Conservation (phyloP, 2,329 filamentous ascomycete genomes). For the Plenodomus lindquistii region DNA sequence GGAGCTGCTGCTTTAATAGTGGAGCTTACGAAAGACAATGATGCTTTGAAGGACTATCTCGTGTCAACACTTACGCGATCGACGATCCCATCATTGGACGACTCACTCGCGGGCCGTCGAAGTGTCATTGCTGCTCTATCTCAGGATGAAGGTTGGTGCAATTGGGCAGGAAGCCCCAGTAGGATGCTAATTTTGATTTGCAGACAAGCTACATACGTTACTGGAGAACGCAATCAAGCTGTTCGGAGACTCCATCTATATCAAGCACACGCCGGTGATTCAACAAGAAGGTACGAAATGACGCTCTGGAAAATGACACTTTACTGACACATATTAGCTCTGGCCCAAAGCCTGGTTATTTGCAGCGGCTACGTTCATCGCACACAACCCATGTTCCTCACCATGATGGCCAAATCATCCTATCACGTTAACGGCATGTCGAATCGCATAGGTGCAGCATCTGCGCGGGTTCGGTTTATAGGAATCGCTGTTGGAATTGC, state of each 20-base stretch:
- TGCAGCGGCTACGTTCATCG: slow-evolving; percentile 76
- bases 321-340: slow-evolving; percentile 58
- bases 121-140: slow-evolving; percentile 48
- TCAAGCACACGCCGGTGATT: slow-evolving; percentile 79
- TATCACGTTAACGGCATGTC: slow-evolving; percentile 79
- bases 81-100: slow-evolving; percentile 28
- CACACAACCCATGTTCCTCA: slow-evolving; percentile 66
- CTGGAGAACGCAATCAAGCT: slow-evolving; percentile 71
- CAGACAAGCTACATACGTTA: slow-evolving; percentile 56
- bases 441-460: slow-evolving; percentile 79
- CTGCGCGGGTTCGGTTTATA: slow-evolving; percentile 74
- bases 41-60: slow-evolving; percentile 36
- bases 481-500: slow-evolving; percentile 87
- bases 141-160: slow-evolving; percentile 44
- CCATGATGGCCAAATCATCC: slow-evolving; percentile 70
- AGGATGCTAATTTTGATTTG: slow-evolving; percentile 16
- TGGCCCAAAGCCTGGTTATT: slow-evolving; percentile 78
- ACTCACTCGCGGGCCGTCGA: slow-evolving; percentile 37
- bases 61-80: slow-evolving; percentile 47
- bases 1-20: slow-evolving; percentile 28
- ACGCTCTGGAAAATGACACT: background rate
- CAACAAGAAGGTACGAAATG: slow-evolving; percentile 77
- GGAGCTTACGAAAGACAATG: slow-evolving; percentile 29
- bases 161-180: background rate
- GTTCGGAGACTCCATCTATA: slow-evolving; percentile 85